Evolutionary conservation across 768 basidiomycete species (phyloP), one percentile per base, ranked within the genome.

Genomic region (Coprinellus micaceus): DNA sequence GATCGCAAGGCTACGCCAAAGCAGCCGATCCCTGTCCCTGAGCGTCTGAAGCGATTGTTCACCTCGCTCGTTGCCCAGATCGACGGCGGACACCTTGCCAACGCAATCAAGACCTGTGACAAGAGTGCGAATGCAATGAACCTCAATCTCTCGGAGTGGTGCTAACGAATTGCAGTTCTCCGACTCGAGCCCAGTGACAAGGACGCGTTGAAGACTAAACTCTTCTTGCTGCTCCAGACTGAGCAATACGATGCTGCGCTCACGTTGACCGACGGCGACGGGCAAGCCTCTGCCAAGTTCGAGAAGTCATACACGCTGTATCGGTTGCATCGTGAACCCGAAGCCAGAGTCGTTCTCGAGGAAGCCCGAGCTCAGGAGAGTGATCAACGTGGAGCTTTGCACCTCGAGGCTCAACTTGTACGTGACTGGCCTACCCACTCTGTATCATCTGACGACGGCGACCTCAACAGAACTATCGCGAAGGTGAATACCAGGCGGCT

Each of bases 21-120:
- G 57, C 66, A 72, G 44, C 67, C 71, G 0, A 54, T 72, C 17
- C 63, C 75, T 4, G 48, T 65, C 2, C 54, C 67, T 10, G 78
- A 80, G 46, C 71, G 69, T 12, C 60, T 77, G 50, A 85, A 81
- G 64, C 80, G 84, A 17, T 74, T 89, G 51, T 94, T 89, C 71
- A 84, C 82, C 48, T 89, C 90, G 37, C 73, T 97, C 3, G 87
- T 84, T 66, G 88, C 90, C 10, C 94, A 96, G 68, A 86, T 95
- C 63, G 91, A 95, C 59, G 91, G 88, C n/a, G 90, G 88, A 1
- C 85, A 94, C 72, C 86, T 92, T 66, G 71, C 74, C 43, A 93
- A 92, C 64, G 93, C 92, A 25, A 80, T 94, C 66, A 91, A 87
- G 80, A 94, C 94, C 60, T 94, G 91, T 75, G 88, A 93, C 71